Base-by-base conservation (phyloP, 805 yeast species). In the Wickerhamomyces mucosus region DNA sequence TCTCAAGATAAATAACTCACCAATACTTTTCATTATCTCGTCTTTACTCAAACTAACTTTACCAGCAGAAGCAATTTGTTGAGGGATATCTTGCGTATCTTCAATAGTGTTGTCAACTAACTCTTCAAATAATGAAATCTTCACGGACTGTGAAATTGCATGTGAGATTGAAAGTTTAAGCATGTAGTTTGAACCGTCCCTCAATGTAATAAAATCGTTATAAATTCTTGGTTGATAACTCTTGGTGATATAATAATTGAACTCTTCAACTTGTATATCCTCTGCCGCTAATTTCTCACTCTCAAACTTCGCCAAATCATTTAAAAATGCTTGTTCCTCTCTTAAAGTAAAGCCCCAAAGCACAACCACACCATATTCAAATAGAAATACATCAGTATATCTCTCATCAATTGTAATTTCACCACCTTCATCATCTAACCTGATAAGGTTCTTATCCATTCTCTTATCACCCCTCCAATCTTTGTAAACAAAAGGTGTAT, bases 341-440 rank as follows among this genome's bases (percentile, higher is more conserved):
- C 75, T 69, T 33, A 75, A 68, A 2, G 85, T 73, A 49, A 84
- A 92, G 0, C 98, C 98, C 98, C 98, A 92, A 63, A 92, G 59
- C 2, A 92, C 95, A 20, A 85, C 76, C n/a, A 92, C 98, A 15
- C 98, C 98, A 55, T 92, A 92, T 48, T 88, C 96, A 60, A 92
- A 92, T 7, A 92, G 63, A 50, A 88, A 92, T 7, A 86, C 64
- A 51, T 88, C 97, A 8, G 78, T 78, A 18, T 72, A 68, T 37
- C 72, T 68, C 45, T 78, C 79, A 32, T 88, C 85, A 29, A 89
- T 77, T 45, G 85, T 89, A 31, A 89, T 83, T 43, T 86, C 95
- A 20, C 96, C 96, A 35, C 97, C 97, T 53, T 88, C 95, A 46
- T 84, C 95, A 37, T 85, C 95, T 23, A 89, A 58, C 39, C 94